These are phyloP conservation scores for Zygotorulaspora chibaensis DNA, from an alignment of 805 yeast genomes.

Conservation along the genomic window DNA sequence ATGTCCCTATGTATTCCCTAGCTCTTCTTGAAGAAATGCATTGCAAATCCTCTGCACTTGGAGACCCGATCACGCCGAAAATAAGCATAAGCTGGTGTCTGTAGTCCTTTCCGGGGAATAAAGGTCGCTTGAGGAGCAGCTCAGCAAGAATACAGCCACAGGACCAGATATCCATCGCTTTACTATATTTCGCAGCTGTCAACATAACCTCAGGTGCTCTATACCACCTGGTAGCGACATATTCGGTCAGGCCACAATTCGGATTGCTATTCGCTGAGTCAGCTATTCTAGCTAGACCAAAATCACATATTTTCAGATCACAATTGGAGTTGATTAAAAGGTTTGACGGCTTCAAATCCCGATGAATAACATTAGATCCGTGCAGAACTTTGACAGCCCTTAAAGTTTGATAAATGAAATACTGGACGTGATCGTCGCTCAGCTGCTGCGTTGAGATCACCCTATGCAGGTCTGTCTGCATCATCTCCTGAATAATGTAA, in stretches of 20 bases:
- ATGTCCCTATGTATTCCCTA: conserved; percentile 75
- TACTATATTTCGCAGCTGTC: conserved; percentile 86
- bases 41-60: conserved; percentile 70
- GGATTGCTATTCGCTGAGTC: conserved; percentile 29
- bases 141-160: conserved; percentile 96
- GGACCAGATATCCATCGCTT: conserved; percentile 95
- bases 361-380: conserved; percentile 88
- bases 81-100: conserved; percentile 85
- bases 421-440: conserved; percentile 90
- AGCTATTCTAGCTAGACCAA: conserved; percentile 70
- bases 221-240: conserved; percentile 97
- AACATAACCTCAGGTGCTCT: conserved; percentile 97
- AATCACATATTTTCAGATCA: conserved; percentile 90
- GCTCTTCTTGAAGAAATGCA: conserved; percentile 78
- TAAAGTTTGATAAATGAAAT: conserved; percentile 85
- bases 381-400: conserved; percentile 89
- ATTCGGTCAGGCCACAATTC: conserved; percentile 72
- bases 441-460: conserved; percentile 78
- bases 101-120: conserved; percentile 93
- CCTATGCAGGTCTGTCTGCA: conserved; percentile 83
- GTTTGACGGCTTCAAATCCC: conserved; percentile 90
- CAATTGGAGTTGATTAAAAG: conserved; percentile 84
- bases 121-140: conserved; percentile 76
- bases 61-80: conserved; percentile 83
- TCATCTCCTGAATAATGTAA: conserved; percentile 79